Conservation (phyloP, 1,284 basidiomycete genomes). For the Apiotrichum sp. region DNA sequence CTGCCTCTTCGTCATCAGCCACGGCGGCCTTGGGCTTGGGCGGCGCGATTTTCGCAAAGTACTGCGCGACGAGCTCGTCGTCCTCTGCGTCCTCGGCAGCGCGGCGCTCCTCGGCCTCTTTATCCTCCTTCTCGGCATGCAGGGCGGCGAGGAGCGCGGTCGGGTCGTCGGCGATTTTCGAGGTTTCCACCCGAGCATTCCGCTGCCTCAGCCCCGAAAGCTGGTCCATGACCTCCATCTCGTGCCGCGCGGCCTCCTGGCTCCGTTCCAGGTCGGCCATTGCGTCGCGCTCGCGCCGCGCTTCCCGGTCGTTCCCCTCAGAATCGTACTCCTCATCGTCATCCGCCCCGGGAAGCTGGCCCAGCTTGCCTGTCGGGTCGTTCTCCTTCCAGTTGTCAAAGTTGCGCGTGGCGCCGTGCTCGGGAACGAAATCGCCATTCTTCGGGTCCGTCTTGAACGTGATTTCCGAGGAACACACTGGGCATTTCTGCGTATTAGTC, state of each 20-base stretch:
- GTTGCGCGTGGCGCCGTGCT: constrained; percentile 89
- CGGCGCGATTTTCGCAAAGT: constrained; percentile 66
- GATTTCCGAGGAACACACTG: constrained; percentile 91
- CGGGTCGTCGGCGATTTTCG: constrained; percentile 52
- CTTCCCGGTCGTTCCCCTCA: constrained; percentile 55
- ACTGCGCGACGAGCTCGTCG: constrained; percentile 75
- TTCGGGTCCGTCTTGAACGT: constrained; percentile 99
- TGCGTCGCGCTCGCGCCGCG: constrained; percentile 60
- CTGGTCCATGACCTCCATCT: constrained; percentile 98
- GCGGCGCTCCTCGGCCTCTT: constrained; percentile 50
- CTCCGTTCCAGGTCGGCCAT: constrained; percentile 95
- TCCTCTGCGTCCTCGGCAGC: constrained; percentile 79
- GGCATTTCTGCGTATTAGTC: constrained; percentile 53
- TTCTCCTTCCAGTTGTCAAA: constrained; percentile 59
- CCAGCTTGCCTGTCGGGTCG: constrained; percentile 30
- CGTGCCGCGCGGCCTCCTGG: constrained; percentile 83
- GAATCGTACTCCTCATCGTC: constrained; percentile 53
- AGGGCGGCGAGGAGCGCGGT: constrained; percentile 33
- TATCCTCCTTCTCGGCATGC: constrained; percentile 44
- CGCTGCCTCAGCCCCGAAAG: constrained; percentile 78
- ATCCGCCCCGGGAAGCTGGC: constrained; percentile 40
- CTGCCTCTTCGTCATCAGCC: too few species aligned
- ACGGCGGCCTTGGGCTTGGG: constrained; percentile 5
- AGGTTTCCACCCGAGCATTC: constrained; percentile 83
- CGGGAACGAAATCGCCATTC: constrained; percentile 87